Evolutionary conservation across 1,139 yeast species (phyloP), one percentile per base, ranked within the genome.

Genomic region (Geotrichum restrictum): DNA sequence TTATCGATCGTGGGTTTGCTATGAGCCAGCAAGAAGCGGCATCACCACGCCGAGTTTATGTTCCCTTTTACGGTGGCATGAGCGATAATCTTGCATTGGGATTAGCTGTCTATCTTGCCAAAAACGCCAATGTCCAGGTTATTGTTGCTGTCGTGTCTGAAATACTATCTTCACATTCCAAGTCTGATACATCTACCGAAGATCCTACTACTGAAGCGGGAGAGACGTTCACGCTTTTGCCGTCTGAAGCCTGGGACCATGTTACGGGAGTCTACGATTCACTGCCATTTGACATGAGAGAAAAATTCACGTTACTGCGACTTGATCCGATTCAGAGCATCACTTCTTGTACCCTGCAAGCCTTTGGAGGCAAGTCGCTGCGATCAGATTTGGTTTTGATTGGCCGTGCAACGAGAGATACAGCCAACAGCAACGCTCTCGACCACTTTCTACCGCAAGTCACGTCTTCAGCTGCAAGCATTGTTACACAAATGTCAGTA

Each of bases 1-100:
- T 56, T 29, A 45, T 56, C 36, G 58, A 56, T 33, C 53, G 58
- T 16, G 58, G 58, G 10, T 56, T 51, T 51, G 40, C 54, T n/a
- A 14, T 45, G 11, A 14, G 37, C n/a, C 45, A 32, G 11, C 44
- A 37, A 18, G 44, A 38, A 3, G 19, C 41, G 3, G 29, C 31
- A 13, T 16, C 41, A 14, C 13, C 19, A 4, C 51, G 56, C 31
- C 49, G 48, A 0, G 52, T 54, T 14, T 36, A 48, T 16, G 31
- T 54, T 7, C 56, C 56, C 6, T 51, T 48, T 14, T 54, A 31
- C 45, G 56, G 56, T 10, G 54, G 53, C 7, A 6, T 21, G 5
- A 48, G 40, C 34, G 56, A 54, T 36, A 45, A 41, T 32, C 37
- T 54, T 10, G 56, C 56, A 2, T 36, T 54, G 21, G 54, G 54